Evolutionary conservation across 169 alveolate genomes (phyloP), one percentile per base, ranked within the genome.

Genomic region (Eimeria maxima): DNA sequence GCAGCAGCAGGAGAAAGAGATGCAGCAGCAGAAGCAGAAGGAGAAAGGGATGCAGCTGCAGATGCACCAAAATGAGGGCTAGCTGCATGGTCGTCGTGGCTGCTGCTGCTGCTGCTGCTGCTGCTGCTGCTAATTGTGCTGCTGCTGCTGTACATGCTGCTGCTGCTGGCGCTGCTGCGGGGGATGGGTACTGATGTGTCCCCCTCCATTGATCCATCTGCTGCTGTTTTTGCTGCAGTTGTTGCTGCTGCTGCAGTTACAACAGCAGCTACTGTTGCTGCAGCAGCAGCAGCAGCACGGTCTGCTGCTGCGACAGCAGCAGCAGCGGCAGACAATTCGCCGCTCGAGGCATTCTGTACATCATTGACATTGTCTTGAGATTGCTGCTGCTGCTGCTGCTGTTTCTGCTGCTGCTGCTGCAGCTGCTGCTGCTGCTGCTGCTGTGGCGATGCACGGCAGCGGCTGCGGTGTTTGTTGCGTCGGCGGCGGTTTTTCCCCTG

Each of bases 371-470:
- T 7, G 81, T 71, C 27, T 4, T 13, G 27, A 8, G 10, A 8
- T 45, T 71, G 45, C 81, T 71, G 81, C 81, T 38, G 6, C 81
- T 22, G 81, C 81, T 10, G 81, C 53, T 71, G 81, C 81, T 71
- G 18, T 38, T 71, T 7, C 42, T 29, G 18, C 14, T 18, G 81
- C 81, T 71, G 45, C 3, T 71, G 38, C 81, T 71, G 81, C 20
- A 7, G 81, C 47, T 57, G 67, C 22, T 57, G 81, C 47, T 27
- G 53, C 47, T 38, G 81, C 22, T 29, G 42, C 47, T 38, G 47
- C 81, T 27, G 47, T 22, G 29, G 78, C 44, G 7, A 22, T 11
- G 78, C 38, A 22, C 44, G 6, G 78, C 78, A 10, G 16, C 81
- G 38, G 81, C 16, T 4, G 7, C 10, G 11, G 42, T 7, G 45